These are phyloP conservation scores for Solanum boliviense DNA, from an alignment of 257 asterid species.

Conservation along the genomic window DNA sequence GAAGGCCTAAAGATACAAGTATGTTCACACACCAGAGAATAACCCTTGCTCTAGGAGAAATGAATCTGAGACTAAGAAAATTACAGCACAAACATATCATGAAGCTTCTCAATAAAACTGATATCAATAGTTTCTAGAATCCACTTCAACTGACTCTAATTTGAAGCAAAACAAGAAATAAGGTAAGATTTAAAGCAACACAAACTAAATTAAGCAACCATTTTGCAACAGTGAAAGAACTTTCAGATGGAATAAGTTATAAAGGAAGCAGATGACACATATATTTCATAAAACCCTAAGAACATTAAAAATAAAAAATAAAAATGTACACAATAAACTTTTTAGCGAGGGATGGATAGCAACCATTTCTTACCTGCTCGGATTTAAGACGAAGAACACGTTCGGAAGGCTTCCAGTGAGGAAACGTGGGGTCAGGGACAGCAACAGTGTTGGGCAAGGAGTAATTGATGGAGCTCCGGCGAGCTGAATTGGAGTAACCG, in stretches of 20 bases:
- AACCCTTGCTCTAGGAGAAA: background rate
- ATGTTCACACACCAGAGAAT: background rate
- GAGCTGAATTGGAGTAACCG: constrained; percentile 22
- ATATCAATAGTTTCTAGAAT: background rate
- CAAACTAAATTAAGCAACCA: background rate
- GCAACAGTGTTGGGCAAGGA: constrained; percentile 12
- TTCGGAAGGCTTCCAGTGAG: constrained; percentile 76
- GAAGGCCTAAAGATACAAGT: background rate
- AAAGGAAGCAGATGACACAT: background rate
- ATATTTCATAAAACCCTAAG: background rate
- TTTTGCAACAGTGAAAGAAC: background rate
- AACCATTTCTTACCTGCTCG: constrained; percentile 41
- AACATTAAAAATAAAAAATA: background rate
- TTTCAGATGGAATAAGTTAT: background rate
- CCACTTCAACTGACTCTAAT: background rate
- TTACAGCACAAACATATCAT: background rate
- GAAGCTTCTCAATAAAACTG: background rate
- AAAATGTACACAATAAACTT: background rate
- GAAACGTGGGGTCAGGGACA: constrained; percentile 42
- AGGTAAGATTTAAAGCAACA: background rate
- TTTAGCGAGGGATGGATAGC: background rate
- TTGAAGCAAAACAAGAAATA: background rate
- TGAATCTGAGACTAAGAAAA: background rate
- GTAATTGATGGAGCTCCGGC: constrained; percentile 39
- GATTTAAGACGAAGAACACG: constrained; percentile 56